Base-by-base conservation (phyloP, 2,329 filamentous ascomycete species). In the Tolypocladium ovalisporum region DNA sequence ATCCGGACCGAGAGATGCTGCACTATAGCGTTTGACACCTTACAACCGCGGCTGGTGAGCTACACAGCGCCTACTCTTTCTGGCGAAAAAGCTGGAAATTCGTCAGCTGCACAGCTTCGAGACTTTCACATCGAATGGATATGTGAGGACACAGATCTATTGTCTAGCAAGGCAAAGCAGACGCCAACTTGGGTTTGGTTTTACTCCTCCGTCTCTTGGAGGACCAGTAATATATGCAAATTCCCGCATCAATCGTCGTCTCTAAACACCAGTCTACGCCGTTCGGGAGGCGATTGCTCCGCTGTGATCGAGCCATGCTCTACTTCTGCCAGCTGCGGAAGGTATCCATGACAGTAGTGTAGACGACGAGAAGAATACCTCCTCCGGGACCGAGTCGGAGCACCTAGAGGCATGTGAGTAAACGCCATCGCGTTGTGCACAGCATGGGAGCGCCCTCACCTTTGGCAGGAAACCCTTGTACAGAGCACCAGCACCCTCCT, bases 381-480 rank as follows among this genome's bases (percentile, higher is more conserved):
- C 81, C 80, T 68, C 78, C 77, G 40, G 79, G 80, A 29, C 79
- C 80, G 40, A 82, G 74, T 75, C 73, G 72, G 52, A 75, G 69
- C n/a, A 76, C 72, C 72, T 74, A 17, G 22, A 17, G 17, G 22
- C 7, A 44, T 57, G 29, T 65, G 54, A 61, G 57, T 32, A 36
- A 52, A 9, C 36, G 36, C 22, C 27, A 15, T 56, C 58, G 24
- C 58, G 58, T n/a, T 34, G 42, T 12, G 17, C 17, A 47, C 87
- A 29, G 29, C 12, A 13, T 13, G 19, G 4, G 35, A 4, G 19
- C n/a, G 24, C 88, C 71, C 75, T 89, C 79, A 97, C 94, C 83
- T 99, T 99, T 64, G 94, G 94, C 61, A 94, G 69, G 81, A 99
- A 99, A 19, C 94, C 94, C 82, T 97, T 99, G 82, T 99, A 99